A percentile compares a stretch with the other conserved stretches of the same genome.
Evolutionary conservation across 116 monocot genomes (phyloP).

Genomic region (Dioscorea cayenensis): DNA sequence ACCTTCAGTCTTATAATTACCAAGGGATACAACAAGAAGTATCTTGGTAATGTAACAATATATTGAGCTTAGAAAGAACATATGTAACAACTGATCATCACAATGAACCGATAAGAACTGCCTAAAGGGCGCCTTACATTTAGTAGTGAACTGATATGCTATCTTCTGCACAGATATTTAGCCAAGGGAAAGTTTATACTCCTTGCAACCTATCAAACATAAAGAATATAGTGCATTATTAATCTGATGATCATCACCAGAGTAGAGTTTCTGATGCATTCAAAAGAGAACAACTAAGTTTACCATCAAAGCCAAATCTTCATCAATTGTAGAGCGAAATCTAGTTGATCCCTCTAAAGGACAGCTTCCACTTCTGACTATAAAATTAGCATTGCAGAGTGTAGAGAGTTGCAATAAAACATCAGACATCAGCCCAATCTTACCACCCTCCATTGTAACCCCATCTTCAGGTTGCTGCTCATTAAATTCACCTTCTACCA

Average conservation of each 20-base stretch:
- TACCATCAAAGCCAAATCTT: constrained; percentile 85
- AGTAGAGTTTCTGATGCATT: neutral
- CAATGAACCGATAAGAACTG: too few species aligned
- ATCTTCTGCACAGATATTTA: constrained; percentile 75
- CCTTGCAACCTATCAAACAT: constrained; percentile 58
- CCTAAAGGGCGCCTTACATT: too few species aligned
- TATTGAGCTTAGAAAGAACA: too few species aligned
- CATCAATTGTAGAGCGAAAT: constrained; percentile 70
- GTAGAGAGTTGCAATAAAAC: constrained; percentile 79
- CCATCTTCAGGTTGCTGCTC: constrained; percentile 18
- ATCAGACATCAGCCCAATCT: constrained; percentile 61
- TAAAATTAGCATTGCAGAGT: constrained; percentile 87
- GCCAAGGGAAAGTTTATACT: constrained; percentile 79
- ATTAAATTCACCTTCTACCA: constrained; percentile 35
- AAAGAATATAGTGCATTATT: neutral
- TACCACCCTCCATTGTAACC: constrained; percentile 10
- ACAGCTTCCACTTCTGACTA: constrained; percentile 63
- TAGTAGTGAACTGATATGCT: neutral
- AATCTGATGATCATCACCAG: neutral
- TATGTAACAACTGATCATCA: too few species aligned
- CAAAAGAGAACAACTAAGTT: neutral
- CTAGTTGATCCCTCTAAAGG: constrained; percentile 78
- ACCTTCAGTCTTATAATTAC: too few species aligned
- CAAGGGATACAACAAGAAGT: too few species aligned
- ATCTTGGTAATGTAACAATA: too few species aligned